Percentiles rank a stretch among this genome's conserved stretches.
Evolutionary conservation across 495 filamentous ascomycete species (phyloP).

Genomic region (Penicillium soppii): DNA sequence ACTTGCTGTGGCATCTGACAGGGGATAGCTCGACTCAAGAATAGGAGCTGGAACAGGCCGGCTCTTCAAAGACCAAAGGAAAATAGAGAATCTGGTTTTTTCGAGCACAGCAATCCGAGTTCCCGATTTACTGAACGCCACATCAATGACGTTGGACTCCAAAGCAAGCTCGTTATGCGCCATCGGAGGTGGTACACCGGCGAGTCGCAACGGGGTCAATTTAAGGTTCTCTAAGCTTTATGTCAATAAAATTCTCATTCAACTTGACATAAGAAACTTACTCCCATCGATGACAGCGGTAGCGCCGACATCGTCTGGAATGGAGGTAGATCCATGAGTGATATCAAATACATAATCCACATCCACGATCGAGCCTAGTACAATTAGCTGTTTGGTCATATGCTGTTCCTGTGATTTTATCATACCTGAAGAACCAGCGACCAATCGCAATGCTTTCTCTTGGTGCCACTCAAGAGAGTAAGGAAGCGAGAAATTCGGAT

Average conservation of each 20-base stretch:
- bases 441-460: slow-evolving; percentile 71
- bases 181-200: slow-evolving; percentile 93
- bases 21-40: slow-evolving; percentile 45
- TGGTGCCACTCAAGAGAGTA: slow-evolving; percentile 72
- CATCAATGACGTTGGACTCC: slow-evolving; percentile 65
- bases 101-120: slow-evolving; percentile 73
- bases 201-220: slow-evolving; percentile 77
- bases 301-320: slow-evolving; percentile 76
- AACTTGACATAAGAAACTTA: slow-evolving; percentile 29
- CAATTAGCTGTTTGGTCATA: slow-evolving; percentile 9
- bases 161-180: slow-evolving; percentile 71
- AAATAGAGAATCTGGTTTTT: slow-evolving; percentile 59
- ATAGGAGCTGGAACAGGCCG: slow-evolving; percentile 44
- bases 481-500: slow-evolving; percentile 22
- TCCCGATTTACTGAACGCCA: slow-evolving; percentile 66
- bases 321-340: slow-evolving; percentile 61
- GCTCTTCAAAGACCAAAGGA: slow-evolving; percentile 59
- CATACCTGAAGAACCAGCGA: slow-evolving; percentile 47
- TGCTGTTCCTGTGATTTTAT: neutral
- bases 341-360: slow-evolving; percentile 70
- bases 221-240: slow-evolving; percentile 56
- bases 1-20: slow-evolving; percentile 34
- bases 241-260: slow-evolving; percentile 20
- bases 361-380: slow-evolving; percentile 47
- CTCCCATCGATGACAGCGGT: slow-evolving; percentile 88